Evolutionary conservation across 164 flowering plant species (phyloP).

Genomic region (Paratinospora sagittata): DNA sequence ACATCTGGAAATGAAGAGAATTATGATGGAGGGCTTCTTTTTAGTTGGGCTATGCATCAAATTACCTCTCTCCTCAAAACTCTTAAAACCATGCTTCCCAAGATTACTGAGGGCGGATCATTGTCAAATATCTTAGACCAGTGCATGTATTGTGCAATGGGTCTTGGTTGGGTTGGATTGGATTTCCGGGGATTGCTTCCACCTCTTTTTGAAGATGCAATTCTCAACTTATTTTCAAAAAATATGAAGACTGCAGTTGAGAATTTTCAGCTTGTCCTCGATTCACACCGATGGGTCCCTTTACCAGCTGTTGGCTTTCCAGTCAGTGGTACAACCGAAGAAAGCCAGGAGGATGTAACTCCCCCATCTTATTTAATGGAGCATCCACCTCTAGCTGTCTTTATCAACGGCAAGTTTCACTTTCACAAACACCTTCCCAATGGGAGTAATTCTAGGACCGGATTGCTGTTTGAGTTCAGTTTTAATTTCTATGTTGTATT

Average conservation of each 20-base stretch:
- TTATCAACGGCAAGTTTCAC: slow-evolving; percentile 67
- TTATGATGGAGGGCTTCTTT: slow-evolving; percentile 96
- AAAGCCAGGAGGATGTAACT: slow-evolving; percentile 75
- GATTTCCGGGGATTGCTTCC: slow-evolving; percentile 98
- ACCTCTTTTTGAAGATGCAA: slow-evolving; percentile 94
- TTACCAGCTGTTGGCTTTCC: slow-evolving; percentile 81
- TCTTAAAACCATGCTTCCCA: slow-evolving; percentile 85
- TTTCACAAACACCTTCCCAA: background rate
- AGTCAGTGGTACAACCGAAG: slow-evolving; percentile 51
- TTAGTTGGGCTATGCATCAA: slow-evolving; percentile 99
- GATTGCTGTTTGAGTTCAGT: background rate
- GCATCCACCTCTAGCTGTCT: slow-evolving; percentile 96
- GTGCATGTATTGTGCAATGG: slow-evolving; percentile 97
- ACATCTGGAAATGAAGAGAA: slow-evolving; percentile 96
- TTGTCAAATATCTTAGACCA: slow-evolving; percentile 85
- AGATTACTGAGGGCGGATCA: slow-evolving; percentile 87
- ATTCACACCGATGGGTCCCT: slow-evolving; percentile 98
- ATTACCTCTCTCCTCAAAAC: slow-evolving; percentile 74
- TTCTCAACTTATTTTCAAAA: slow-evolving; percentile 80
- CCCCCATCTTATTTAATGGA: slow-evolving; percentile 94
- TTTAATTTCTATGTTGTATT: background rate
- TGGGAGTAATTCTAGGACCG: background rate
- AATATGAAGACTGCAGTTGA: slow-evolving; percentile 85
- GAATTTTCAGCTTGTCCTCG: slow-evolving; percentile 94
- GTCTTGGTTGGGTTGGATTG: slow-evolving; percentile 96